Evolutionary conservation across 208 protist genomes (phyloP).

Genomic region (Leishmania mexicana): DNA sequence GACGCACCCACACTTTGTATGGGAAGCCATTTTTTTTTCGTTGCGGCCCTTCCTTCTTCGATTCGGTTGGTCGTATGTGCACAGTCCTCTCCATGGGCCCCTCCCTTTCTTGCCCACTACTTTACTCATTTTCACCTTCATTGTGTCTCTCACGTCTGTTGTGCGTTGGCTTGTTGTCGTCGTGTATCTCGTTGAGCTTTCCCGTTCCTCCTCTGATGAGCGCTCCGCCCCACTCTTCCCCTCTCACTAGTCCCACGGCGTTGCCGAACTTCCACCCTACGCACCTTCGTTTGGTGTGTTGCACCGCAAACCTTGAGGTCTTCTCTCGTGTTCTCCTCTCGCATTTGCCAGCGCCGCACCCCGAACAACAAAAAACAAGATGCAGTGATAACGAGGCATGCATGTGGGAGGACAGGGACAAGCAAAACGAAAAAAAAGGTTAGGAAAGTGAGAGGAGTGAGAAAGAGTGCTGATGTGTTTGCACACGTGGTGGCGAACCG

Average conservation of each 20-base stretch:
- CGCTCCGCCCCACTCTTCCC: background rate
- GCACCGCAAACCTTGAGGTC: background rate
- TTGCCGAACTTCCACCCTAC: background rate
- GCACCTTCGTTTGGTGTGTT: background rate
- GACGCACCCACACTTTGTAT: background rate
- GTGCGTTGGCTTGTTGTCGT: background rate
- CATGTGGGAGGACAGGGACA: background rate
- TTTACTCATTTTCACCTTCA: background rate
- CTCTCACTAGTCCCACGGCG: background rate
- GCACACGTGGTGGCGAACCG: background rate
- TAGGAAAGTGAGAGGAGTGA: background rate
- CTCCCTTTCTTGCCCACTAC: background rate
- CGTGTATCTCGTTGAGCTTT: background rate
- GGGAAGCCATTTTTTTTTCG: background rate
- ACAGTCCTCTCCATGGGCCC: background rate
- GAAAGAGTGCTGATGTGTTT: background rate
- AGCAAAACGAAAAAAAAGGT: no score
- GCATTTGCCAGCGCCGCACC: background rate
- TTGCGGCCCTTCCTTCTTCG: background rate
- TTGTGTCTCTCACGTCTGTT: background rate
- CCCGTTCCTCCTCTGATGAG: no score
- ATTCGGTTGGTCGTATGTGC: background rate
- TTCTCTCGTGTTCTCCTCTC: background rate
- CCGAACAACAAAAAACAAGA: background rate
- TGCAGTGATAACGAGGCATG: background rate